Evolutionary conservation across 2,329 filamentous ascomycete species (phyloP).

Genomic region (Penicillium psychrosexuale): DNA sequence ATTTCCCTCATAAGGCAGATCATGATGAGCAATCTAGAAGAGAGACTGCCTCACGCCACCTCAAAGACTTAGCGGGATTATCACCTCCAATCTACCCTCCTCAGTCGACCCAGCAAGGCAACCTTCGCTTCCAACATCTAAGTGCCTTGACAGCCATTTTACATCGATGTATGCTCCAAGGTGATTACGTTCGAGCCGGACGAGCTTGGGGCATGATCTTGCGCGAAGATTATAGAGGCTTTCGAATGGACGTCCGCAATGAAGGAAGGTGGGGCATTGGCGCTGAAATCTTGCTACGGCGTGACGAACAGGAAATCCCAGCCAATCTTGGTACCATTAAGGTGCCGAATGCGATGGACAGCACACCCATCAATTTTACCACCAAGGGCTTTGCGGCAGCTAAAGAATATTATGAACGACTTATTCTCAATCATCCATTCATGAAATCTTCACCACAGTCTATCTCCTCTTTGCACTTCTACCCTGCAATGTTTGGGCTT

Average conservation of each 20-base stretch:
- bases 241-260: slow-evolving; percentile 64
- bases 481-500: slow-evolving; percentile 73
- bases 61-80: slow-evolving; percentile 30
- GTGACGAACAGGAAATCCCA: slow-evolving; percentile 30
- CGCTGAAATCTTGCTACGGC: slow-evolving; percentile 74
- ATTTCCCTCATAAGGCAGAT: slow-evolving; percentile 42
- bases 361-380: slow-evolving; percentile 34
- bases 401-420: slow-evolving; percentile 69
- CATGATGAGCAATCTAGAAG: slow-evolving; percentile 10
- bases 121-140: slow-evolving; percentile 55
- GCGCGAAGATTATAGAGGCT: slow-evolving; percentile 57
- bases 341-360: neutral
- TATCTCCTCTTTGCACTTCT: slow-evolving; percentile 71
- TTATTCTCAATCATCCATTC: slow-evolving; percentile 75
- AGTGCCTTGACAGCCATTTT: slow-evolving; percentile 66
- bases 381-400: slow-evolving; percentile 55
- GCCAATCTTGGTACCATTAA: neutral
- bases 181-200: slow-evolving; percentile 68
- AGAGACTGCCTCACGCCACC: slow-evolving; percentile 13
- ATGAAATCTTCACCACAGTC: slow-evolving; percentile 57
- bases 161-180: slow-evolving; percentile 67
- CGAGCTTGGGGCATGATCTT: slow-evolving; percentile 73
- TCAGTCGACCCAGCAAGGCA: slow-evolving; percentile 32
- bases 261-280: slow-evolving; percentile 77
- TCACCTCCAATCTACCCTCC: slow-evolving; percentile 36